Conservation (phyloP, 2,329 filamentous ascomycete species). For the Alternaria dauci region DNA sequence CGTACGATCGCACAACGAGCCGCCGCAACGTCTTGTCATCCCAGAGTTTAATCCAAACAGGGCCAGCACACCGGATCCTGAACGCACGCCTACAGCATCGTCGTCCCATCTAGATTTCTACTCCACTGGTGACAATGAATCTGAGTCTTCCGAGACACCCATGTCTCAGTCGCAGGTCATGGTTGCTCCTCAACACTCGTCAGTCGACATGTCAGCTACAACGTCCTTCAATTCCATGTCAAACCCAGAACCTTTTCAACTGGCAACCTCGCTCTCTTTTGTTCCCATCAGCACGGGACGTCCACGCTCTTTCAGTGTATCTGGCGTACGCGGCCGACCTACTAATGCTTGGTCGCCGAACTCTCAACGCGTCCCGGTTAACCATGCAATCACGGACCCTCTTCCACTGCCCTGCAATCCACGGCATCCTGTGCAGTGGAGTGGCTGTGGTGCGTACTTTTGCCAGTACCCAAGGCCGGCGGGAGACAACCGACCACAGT, state of each 20-base stretch:
- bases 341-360: conserved; percentile 36
- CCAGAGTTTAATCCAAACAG: conserved; percentile 49
- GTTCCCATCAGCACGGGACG: conserved; percentile 46
- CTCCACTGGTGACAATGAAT: conserved; percentile 35
- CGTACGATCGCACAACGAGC: conserved; percentile 46
- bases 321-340: conserved; percentile 47
- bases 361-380: conserved; percentile 35
- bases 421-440: conserved; percentile 55
- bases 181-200: conserved; percentile 31
- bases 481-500: conserved; percentile 50
- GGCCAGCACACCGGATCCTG: conserved; percentile 31
- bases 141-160: conserved; percentile 38
- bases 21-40: conserved; percentile 44
- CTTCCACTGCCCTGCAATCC: conserved; percentile 51
- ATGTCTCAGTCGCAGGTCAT: conserved; percentile 50
- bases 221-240: conserved; percentile 38
- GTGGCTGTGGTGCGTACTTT: conserved; percentile 55
- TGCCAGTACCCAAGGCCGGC: conserved; percentile 51
- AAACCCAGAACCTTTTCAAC: conserved; percentile 35
- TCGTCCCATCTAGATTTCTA: conserved; percentile 34
- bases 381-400: conserved; percentile 42
- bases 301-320: conserved; percentile 50
- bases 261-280: conserved; percentile 37
- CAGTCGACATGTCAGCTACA: conserved; percentile 42
- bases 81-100: conserved; percentile 36